Percentiles rank a stretch among this genome's conserved stretches.
Conservation (phyloP, 352 stramenopile species). For the Pythium chondricola region DNA sequence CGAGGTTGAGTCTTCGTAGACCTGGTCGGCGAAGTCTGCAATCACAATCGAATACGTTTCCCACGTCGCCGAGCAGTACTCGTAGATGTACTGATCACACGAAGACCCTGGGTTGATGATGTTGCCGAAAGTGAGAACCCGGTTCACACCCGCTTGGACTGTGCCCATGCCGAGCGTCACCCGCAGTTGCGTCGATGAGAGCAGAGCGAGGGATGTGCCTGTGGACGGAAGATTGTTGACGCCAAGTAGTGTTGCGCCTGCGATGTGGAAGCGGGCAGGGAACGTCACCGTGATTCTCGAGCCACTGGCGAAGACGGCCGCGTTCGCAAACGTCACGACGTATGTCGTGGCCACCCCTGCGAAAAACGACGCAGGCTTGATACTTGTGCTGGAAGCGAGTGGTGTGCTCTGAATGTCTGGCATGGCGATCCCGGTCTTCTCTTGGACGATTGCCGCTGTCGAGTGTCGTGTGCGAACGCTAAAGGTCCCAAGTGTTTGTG, state of each 20-base stretch:
- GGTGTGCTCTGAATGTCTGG: conserved; percentile 21
- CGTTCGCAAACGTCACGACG: conserved; percentile 36
- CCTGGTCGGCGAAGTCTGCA: conserved; percentile 27
- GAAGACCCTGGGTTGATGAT: conserved; percentile 55
- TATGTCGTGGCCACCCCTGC: conserved; percentile 36
- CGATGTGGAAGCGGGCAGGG: conserved; percentile 33
- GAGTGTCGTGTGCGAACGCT: conserved; percentile 36
- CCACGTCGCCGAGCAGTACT: conserved; percentile 40
- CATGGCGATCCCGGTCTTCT: conserved; percentile 20
- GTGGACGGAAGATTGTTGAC: conserved; percentile 27
- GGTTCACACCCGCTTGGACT: conserved; percentile 26
- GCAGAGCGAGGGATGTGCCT: conserved; percentile 21
- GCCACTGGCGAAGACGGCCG: conserved; percentile 30
- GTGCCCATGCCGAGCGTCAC: conserved; percentile 30
- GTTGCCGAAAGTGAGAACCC: conserved; percentile 31
- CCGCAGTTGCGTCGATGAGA: conserved; percentile 7
- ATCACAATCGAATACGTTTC: conserved; percentile 37
- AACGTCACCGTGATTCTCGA: conserved; percentile 39
- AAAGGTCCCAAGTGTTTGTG: conserved; percentile 26
- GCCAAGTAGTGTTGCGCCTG: conserved; percentile 13
- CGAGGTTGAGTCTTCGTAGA: conserved; percentile 33
- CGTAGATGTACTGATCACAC: conserved; percentile 48
- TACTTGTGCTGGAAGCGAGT: conserved; percentile 21
- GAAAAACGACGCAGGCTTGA: conserved; percentile 38
- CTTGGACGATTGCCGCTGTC: conserved; percentile 31